Evolutionary conservation across 805 yeast genomes (phyloP).

Genomic region (Suhomyces sp.): DNA sequence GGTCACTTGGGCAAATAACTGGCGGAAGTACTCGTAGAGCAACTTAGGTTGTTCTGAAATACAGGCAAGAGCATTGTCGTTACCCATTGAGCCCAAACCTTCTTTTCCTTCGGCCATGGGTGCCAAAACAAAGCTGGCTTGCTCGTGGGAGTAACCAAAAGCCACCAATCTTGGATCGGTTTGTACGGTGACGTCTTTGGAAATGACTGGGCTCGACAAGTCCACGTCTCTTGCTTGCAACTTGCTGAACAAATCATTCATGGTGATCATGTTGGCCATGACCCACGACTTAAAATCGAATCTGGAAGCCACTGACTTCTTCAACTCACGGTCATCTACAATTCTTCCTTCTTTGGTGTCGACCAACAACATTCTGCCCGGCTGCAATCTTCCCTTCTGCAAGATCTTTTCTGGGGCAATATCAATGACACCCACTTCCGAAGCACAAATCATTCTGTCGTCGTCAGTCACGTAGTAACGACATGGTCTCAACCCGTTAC

Average conservation of each 20-base stretch:
- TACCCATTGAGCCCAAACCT: constrained; percentile 98
- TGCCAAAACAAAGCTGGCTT: constrained; percentile 72
- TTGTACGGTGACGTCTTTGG: constrained; percentile 51
- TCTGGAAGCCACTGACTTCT: constrained; percentile 71
- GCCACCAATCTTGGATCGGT: constrained; percentile 81
- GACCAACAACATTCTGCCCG: constrained; percentile 93
- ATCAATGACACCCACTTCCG: constrained; percentile 96
- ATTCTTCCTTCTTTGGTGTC: constrained; percentile 91
- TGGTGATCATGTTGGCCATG: constrained; percentile 76
- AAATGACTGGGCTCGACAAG: constrained; percentile 8
- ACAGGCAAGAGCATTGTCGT: constrained; percentile 94
- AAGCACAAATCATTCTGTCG: constrained; percentile 94
- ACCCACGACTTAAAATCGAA: constrained; percentile 95
- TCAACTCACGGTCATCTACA: constrained; percentile 90
- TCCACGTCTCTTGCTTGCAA: constrained; percentile 41
- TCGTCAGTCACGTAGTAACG: constrained; percentile 94
- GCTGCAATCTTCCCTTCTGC: constrained; percentile 91
- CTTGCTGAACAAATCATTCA: constrained; percentile 70
- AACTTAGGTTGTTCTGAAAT: constrained; percentile 88
- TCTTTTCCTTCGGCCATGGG: constrained; percentile 98
- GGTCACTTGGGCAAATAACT: constrained; percentile 96
- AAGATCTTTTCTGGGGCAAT: constrained; percentile 78
- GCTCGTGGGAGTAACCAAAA: constrained; percentile 94
- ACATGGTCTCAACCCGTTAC: constrained; percentile 98
- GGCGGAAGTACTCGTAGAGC: constrained; percentile 90